Base-by-base conservation (phyloP, 179 eudicot genomes). In the Beta lomatogona region DNA sequence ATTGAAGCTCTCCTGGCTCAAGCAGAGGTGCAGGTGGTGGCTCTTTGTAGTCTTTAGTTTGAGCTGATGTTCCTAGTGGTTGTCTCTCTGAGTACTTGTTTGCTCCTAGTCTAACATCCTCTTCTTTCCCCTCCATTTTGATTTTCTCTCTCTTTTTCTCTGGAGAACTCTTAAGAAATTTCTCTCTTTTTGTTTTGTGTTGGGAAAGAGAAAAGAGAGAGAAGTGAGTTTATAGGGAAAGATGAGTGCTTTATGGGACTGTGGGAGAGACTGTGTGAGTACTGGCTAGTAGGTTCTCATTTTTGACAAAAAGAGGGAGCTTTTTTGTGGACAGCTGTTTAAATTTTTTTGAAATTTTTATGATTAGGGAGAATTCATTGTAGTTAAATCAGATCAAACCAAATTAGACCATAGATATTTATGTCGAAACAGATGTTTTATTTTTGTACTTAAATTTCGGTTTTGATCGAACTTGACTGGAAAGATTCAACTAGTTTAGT, bases 11-110 rank as follows among this genome's bases (percentile, higher is more conserved):
- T 0, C 83, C 88, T 0, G 89, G 85, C 82, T 88, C 91, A 36
- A 88, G 84, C 28, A 88, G 66, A 4, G 91, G 91, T 0, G 91
- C 86, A 4, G 91, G 86, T 0, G 89, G 91, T 64, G 90, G 90
- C 66, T 88, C 91, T 68, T 86, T 85, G 87, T 88, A 88, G 79
- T 88, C 91, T 13, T 86, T 84, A 75, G 86, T 89, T 64, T 88
- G 91, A 5, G 89, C 91, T 36, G 81, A 86, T 16, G 88, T 88
- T 0, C 90, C 90, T 1, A 88, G 9, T 6, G 85, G 85, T 28
- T 86, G 90, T 68, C 80, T 86, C 60, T 86, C 90, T 13, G 77
- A 25, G 85, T 61, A 88, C 79, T 84, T 86, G 90, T 85, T 85
- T 4, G 88, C 88, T 81, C 90, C 90, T 0, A 87, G 52, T 55